A percentile compares a stretch with the other conserved stretches of the same genome.
phyloP scores from a whole-genome alignment of 441 rosid species.

The Pelargonium myrrhifolium region DNA sequence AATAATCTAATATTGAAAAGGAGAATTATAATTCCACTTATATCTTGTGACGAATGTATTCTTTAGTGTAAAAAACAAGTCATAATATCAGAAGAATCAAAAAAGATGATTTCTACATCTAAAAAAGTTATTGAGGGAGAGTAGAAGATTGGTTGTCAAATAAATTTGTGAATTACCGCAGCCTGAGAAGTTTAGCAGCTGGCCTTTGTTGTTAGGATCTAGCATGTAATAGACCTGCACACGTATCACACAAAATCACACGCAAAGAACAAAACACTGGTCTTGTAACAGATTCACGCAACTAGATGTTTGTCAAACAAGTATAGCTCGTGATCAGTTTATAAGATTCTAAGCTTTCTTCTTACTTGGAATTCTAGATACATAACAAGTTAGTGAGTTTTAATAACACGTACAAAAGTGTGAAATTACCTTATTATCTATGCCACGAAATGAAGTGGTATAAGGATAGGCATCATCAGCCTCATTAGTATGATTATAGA shows the following conservation, averaged over 20 bases:
- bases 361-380: neutral
- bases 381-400: neutral
- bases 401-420: neutral
- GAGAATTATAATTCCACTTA: neutral
- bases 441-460: slow-evolving; percentile 89
- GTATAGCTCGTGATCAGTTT: neutral
- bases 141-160: slow-evolving; percentile 7
- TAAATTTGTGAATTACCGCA: slow-evolving; percentile 51
- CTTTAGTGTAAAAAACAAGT: neutral
- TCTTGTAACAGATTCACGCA: neutral
- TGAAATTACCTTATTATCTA: slow-evolving; percentile 70
- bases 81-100: slow-evolving; percentile 6
- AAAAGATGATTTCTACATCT: neutral
- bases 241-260: neutral
- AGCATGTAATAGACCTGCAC: slow-evolving; percentile 86
- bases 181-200: slow-evolving; percentile 75
- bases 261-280: neutral
- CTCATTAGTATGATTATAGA: slow-evolving; percentile 93
- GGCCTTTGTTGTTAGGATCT: slow-evolving; percentile 46
- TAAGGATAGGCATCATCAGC: slow-evolving; percentile 76
- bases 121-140: neutral
- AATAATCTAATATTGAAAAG: neutral
- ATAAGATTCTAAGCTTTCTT: neutral
- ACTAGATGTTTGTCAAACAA: neutral
- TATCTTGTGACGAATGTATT: neutral